phyloP scores from a whole-genome alignment of 306 rosid genomes.

The Argentina anserina region DNA sequence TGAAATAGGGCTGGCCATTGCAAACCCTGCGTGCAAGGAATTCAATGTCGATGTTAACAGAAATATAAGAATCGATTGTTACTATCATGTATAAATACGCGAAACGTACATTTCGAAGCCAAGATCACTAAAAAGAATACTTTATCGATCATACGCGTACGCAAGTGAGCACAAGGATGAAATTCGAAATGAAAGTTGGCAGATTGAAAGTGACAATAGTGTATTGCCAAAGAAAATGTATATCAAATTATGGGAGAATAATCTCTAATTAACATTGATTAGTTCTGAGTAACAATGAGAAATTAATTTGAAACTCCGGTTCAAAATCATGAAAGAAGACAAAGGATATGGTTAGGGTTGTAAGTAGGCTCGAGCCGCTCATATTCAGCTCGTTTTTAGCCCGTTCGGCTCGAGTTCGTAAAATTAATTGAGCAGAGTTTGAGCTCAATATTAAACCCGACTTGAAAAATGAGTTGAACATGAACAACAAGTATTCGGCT shows the following conservation, averaged over 20 bases:
- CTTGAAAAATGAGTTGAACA: too few species aligned
- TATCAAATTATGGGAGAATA: neutral
- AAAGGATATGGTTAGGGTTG: too few species aligned
- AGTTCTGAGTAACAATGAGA: neutral
- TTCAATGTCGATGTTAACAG: neutral
- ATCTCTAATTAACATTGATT: neutral
- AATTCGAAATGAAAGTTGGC: neutral
- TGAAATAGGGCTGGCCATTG: slow-evolving; percentile 94
- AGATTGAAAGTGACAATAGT: neutral
- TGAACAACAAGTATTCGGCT: too few species aligned
- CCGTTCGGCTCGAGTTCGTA: too few species aligned
- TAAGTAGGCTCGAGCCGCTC: too few species aligned
- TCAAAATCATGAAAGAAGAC: neutral
- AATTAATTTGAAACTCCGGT: neutral
- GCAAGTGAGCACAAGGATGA: neutral
- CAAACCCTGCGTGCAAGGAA: slow-evolving; percentile 35
- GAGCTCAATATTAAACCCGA: too few species aligned
- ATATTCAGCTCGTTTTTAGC: too few species aligned
- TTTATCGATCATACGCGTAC: neutral
- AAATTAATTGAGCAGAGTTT: too few species aligned
- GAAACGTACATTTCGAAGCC: neutral
- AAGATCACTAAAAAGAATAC: neutral
- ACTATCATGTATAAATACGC: neutral
- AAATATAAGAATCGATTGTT: neutral
- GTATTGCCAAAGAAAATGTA: neutral